A percentile compares a stretch with the other conserved stretches of the same genome.
Evolutionary conservation across 2,329 filamentous ascomycete species (phyloP).

Genomic region (Tympanopsis confertula): DNA sequence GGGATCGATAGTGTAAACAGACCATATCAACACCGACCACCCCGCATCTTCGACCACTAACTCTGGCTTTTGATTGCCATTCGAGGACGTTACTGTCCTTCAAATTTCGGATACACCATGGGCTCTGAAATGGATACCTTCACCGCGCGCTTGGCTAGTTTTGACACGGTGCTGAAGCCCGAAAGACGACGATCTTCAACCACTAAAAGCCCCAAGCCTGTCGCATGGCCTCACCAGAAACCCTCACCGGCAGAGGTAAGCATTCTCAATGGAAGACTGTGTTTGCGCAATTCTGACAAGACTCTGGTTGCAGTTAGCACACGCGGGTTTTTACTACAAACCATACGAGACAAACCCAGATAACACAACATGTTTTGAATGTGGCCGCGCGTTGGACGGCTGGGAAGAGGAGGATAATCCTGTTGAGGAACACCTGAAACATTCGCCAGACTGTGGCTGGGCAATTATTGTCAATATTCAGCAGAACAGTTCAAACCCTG

Average conservation of each 20-base stretch:
- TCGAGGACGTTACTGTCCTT: no score
- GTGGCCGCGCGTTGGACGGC: background rate
- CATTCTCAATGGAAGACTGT: background rate
- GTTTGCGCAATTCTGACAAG: background rate
- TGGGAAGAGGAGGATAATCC: constrained; percentile 1
- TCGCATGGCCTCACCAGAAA: background rate
- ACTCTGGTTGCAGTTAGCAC: background rate
- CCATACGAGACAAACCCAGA: constrained; percentile 1
- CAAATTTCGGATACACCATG: no score
- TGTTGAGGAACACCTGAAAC: background rate
- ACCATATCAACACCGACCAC: no score
- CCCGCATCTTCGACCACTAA: no score
- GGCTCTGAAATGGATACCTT: background rate
- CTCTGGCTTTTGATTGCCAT: no score
- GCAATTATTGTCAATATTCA: background rate
- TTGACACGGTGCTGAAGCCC: background rate
- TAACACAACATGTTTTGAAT: background rate
- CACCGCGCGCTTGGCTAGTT: background rate
- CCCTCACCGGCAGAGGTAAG: background rate
- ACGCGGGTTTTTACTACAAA: constrained; percentile 1
- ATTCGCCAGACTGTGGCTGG: background rate
- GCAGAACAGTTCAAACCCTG: background rate
- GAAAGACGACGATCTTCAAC: background rate
- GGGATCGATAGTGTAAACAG: no score
- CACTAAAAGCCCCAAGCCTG: background rate